Evolutionary conservation across 2,329 filamentous ascomycete species (phyloP).

Genomic region (Harringtonia lauricola): DNA sequence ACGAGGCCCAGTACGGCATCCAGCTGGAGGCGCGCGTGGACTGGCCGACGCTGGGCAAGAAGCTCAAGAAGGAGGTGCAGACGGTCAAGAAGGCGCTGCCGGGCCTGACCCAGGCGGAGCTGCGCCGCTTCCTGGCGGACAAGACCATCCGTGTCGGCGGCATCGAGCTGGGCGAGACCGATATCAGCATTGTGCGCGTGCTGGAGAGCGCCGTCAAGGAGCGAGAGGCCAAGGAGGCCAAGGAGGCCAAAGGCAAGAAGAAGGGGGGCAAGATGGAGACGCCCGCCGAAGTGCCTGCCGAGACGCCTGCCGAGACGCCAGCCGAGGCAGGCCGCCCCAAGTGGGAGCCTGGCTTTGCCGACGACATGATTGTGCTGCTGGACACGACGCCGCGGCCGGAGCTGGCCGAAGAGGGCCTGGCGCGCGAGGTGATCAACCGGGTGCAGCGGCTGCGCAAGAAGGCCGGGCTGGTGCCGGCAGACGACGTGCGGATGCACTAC

Average conservation of each 20-base stretch:
- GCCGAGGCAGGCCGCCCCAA: no score
- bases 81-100: slow-evolving; percentile 89
- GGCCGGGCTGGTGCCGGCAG: slow-evolving; percentile 78
- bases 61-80: slow-evolving; percentile 88
- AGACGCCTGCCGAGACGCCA: background rate
- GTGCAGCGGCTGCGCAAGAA: slow-evolving; percentile 92
- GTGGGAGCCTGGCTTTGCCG: slow-evolving; percentile 13
- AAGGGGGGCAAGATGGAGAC: background rate
- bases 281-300: background rate
- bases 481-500: slow-evolving; percentile 95
- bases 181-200: slow-evolving; percentile 72
- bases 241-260: no score
- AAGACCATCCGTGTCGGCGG: slow-evolving; percentile 76
- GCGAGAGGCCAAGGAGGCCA: slow-evolving; percentile 59
- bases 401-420: slow-evolving; percentile 77
- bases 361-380: slow-evolving; percentile 78
- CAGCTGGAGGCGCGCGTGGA: slow-evolving; percentile 84
- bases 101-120: slow-evolving; percentile 63
- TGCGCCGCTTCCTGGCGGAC: slow-evolving; percentile 63
- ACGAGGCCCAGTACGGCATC: slow-evolving; percentile 86
- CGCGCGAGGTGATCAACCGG: slow-evolving; percentile 84
- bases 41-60: slow-evolving; percentile 91
- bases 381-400: slow-evolving; percentile 69
- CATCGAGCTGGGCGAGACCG: slow-evolving; percentile 70
- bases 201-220: slow-evolving; percentile 53